Conservation (phyloP, 768 basidiomycete genomes). For the Phaeotremella fagi region DNA sequence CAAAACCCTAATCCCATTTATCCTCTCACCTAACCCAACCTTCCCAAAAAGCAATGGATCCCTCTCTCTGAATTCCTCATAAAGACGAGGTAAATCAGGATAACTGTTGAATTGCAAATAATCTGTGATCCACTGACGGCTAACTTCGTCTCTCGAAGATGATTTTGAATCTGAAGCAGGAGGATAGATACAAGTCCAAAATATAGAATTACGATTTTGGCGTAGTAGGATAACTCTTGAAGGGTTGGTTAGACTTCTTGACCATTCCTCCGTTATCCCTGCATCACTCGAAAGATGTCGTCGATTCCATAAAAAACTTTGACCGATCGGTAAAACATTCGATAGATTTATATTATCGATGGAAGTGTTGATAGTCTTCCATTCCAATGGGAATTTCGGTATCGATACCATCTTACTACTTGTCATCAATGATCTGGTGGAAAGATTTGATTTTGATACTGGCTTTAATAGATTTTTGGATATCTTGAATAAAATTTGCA, state of each 20-base stretch:
- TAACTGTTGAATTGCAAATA: slow-evolving; percentile 80
- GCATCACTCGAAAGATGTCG: slow-evolving; percentile 11
- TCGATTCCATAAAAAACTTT: slow-evolving; percentile 46
- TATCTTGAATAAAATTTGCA: no score
- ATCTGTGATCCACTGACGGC: slow-evolving; percentile 56
- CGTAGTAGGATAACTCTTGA: slow-evolving; percentile 45
- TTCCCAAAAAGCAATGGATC: slow-evolving; percentile 68
- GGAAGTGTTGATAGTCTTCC: slow-evolving; percentile 25
- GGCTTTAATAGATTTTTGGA: no score
- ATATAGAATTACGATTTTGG: slow-evolving; percentile 32
- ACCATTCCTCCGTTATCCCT: slow-evolving; percentile 38
- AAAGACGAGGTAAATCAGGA: slow-evolving; percentile 62
- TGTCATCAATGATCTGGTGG: not conserved
- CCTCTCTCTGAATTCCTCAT: slow-evolving; percentile 65
- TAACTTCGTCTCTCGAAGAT: slow-evolving; percentile 1
- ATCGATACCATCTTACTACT: slow-evolving; percentile 1
- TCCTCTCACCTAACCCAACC: slow-evolving; percentile 58
- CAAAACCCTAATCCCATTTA: slow-evolving; percentile 72
- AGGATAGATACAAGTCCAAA: slow-evolving; percentile 39
- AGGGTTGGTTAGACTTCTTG: slow-evolving; percentile 41
- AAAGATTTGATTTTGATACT: no score
- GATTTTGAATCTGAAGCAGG: not conserved
- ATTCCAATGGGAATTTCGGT: slow-evolving; percentile 38
- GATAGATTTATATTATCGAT: slow-evolving; percentile 37
- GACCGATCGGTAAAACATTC: slow-evolving; percentile 46